Evolutionary conservation across 2,329 filamentous ascomycete genomes (phyloP).

Genomic region (Trichoderma simmonsii): DNA sequence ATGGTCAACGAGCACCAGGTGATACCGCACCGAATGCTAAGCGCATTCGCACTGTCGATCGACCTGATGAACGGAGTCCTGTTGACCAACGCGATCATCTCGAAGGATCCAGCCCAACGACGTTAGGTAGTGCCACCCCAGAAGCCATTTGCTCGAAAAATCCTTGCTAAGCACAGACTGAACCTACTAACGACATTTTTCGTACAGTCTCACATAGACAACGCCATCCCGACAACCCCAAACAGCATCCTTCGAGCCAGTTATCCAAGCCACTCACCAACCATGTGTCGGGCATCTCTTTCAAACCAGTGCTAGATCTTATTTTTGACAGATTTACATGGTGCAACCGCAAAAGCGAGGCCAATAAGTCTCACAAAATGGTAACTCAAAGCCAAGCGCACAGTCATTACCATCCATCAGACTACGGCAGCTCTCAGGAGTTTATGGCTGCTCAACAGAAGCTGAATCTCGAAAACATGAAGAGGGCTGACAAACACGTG

Average conservation of each 20-base stretch:
- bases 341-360: constrained; percentile 21
- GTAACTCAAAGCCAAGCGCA: constrained; percentile 21
- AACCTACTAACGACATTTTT: not conserved
- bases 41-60: not conserved
- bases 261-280: not conserved
- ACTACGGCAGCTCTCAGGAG: constrained; percentile 25
- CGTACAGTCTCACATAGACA: not conserved
- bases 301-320: constrained; percentile 22
- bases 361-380: constrained; percentile 22
- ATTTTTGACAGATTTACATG: constrained; percentile 26
- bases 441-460: constrained; percentile 23
- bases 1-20: not conserved
- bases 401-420: constrained; percentile 20
- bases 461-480: constrained; percentile 13
- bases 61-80: not conserved
- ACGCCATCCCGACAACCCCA: not conserved
- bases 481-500: constrained; percentile 16
- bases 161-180: not conserved
- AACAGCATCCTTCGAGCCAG: not conserved
- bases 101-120: not conserved
- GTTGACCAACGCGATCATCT: not conserved
- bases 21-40: not conserved
- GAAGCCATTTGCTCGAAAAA: not conserved
- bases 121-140: not conserved
- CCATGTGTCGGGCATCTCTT: not conserved